Evolutionary conservation across 192 early-diverging fungal species (phyloP).

Genomic region (Coemansia sp.): DNA sequence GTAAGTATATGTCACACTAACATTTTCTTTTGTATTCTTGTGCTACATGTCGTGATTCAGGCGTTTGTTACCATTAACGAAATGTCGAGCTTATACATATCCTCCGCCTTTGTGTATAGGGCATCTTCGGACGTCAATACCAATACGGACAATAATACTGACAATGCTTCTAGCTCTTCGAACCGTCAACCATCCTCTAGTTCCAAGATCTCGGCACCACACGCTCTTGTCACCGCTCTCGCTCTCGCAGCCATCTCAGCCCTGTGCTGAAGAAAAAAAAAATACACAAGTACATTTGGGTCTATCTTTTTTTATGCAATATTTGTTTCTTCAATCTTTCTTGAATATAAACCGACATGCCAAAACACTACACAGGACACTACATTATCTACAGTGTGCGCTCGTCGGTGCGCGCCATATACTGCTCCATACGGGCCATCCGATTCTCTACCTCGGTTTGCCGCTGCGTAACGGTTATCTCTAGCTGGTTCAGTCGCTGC

Average conservation of each 20-base stretch:
- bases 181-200: slow-evolving; percentile 1
- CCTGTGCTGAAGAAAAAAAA: background rate
- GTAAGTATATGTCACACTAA: slow-evolving; percentile 27
- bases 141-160: background rate
- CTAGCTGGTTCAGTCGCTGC: slow-evolving; percentile 37
- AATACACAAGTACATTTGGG: background rate
- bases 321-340: background rate
- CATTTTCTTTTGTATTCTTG: background rate
- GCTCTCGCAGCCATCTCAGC: background rate
- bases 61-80: slow-evolving; percentile 5
- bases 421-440: slow-evolving; percentile 48
- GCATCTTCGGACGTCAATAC: slow-evolving; percentile 5
- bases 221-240: background rate
- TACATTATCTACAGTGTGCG: background rate
- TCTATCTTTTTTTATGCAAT: background rate
- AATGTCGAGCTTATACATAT: background rate
- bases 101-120: slow-evolving; percentile 5
- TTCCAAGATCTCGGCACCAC: slow-evolving; percentile 1
- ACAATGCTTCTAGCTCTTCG: background rate
- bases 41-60: background rate
- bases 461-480: slow-evolving; percentile 41
- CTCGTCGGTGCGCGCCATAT: slow-evolving; percentile 20
- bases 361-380: too few relatives aligned
- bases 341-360: background rate
- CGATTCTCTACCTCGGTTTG: slow-evolving; percentile 47